Percentiles rank a stretch among this genome's conserved stretches.
These are phyloP conservation scores for Botryotinia convoluta DNA, from an alignment of 2,329 filamentous ascomycete species.

Conservation along the genomic window DNA sequence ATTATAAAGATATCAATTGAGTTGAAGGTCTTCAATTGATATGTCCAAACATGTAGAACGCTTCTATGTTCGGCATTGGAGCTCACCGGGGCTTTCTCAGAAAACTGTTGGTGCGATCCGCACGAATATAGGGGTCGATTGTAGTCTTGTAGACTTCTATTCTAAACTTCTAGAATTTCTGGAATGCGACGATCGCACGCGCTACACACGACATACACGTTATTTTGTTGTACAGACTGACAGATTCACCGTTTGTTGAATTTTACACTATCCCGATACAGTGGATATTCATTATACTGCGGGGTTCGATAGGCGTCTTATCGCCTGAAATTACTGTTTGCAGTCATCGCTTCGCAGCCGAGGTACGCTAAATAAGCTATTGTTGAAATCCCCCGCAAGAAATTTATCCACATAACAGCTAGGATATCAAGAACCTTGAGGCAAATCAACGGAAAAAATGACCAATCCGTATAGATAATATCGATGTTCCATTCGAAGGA, in stretches of 20 bases:
- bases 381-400: not conserved
- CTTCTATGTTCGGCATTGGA: not conserved
- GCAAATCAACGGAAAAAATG: not conserved
- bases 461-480: not conserved
- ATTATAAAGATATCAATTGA: not conserved
- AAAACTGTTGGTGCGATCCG: not conserved
- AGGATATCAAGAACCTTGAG: not conserved
- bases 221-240: not conserved
- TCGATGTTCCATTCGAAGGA: not conserved
- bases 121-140: not conserved
- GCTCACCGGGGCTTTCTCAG: not conserved
- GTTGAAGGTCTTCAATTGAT: not conserved
- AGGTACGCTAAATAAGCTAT: not conserved
- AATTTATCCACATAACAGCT: not conserved
- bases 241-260: not conserved
- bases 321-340: not conserved
- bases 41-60: not conserved
- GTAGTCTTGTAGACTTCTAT: not conserved
- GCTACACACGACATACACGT: not conserved
- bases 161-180: not conserved
- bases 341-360: conserved; percentile 8
- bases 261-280: not conserved
- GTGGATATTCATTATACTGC: not conserved
- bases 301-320: not conserved
- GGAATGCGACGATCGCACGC: not conserved